Evolutionary conservation across 192 early-diverging fungal species (phyloP).

Genomic region (Chytriomyces hyalinus): DNA sequence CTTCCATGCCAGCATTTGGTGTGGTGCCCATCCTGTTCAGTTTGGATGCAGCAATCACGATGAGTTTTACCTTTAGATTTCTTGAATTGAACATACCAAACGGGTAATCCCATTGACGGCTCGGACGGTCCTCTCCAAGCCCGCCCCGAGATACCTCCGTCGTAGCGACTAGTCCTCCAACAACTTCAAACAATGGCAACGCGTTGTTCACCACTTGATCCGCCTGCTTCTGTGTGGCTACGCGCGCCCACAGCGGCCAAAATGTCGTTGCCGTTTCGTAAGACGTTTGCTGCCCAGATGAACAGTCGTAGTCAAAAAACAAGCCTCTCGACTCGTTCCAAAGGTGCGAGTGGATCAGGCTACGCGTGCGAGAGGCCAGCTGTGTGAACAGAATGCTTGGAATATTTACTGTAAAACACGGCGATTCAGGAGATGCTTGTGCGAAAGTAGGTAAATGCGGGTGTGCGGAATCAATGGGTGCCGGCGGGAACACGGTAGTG

Average conservation of each 20-base stretch:
- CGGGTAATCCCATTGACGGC: conserved; percentile 91
- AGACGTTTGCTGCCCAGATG: conserved; percentile 62
- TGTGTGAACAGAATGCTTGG: conserved; percentile 47
- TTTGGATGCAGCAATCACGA: too few species aligned
- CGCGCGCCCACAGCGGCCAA: conserved; percentile 92
- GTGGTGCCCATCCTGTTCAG: conserved; percentile 86
- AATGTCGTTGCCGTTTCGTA: conserved; percentile 93
- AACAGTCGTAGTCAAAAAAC: conserved; percentile 93
- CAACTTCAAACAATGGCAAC: conserved; percentile 85
- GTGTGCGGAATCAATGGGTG: not conserved
- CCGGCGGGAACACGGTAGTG: not conserved
- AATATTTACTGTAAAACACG: conserved; percentile 42
- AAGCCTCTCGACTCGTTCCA: conserved; percentile 82
- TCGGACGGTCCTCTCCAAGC: conserved; percentile 81
- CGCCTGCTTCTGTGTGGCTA: conserved; percentile 77
- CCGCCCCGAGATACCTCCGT: conserved; percentile 88
- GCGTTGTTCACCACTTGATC: conserved; percentile 67
- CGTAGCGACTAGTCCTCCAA: conserved; percentile 90
- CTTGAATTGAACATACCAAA: conserved; percentile 20
- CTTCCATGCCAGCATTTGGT: conserved; percentile 97
- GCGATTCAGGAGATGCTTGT: conserved; percentile 11
- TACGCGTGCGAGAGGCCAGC: conserved; percentile 65
- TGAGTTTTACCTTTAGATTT: too few species aligned
- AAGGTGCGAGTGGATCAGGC: conserved; percentile 76
- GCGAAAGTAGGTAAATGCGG: too few species aligned